A percentile compares a stretch with the other conserved stretches of the same genome.
These are phyloP conservation scores for Odontarrhena argentea DNA, from an alignment of 345 rosid genomes.

Conservation along the genomic window DNA sequence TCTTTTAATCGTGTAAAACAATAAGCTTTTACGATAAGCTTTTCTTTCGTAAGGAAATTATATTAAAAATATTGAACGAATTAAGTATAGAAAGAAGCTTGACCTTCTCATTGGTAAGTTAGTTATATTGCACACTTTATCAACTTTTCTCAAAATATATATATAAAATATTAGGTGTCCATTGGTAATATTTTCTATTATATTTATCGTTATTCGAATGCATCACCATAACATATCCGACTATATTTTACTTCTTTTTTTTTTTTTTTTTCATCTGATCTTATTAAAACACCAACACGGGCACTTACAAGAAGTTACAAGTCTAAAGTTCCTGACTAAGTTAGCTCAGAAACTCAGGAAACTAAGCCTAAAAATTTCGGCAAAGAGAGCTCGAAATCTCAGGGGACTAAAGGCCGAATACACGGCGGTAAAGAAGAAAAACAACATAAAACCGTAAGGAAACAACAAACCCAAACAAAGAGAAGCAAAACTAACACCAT, in stretches of 20 bases:
- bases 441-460: no score
- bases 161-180: constrained; percentile 3
- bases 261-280: no score
- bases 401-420: no score
- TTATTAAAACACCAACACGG: no score
- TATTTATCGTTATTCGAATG: constrained; percentile 2
- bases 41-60: constrained; percentile 20
- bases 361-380: no score
- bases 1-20: not conserved
- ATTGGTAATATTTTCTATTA: not conserved
- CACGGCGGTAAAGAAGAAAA: no score
- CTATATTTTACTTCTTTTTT: constrained; percentile 28
- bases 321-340: no score
- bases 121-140: constrained; percentile 17
- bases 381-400: no score
- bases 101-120: constrained; percentile 22
- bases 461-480: no score
- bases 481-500: no score
- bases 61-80: constrained; percentile 1
- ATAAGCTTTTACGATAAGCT: constrained; percentile 21
- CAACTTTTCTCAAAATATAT: constrained; percentile 15
- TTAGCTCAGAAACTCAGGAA: no score
- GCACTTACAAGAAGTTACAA: no score
- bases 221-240: constrained; percentile 27
- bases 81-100: constrained; percentile 19